Evolutionary conservation across 345 rosid genomes (phyloP).

Genomic region (Eucalyptus virginea): DNA sequence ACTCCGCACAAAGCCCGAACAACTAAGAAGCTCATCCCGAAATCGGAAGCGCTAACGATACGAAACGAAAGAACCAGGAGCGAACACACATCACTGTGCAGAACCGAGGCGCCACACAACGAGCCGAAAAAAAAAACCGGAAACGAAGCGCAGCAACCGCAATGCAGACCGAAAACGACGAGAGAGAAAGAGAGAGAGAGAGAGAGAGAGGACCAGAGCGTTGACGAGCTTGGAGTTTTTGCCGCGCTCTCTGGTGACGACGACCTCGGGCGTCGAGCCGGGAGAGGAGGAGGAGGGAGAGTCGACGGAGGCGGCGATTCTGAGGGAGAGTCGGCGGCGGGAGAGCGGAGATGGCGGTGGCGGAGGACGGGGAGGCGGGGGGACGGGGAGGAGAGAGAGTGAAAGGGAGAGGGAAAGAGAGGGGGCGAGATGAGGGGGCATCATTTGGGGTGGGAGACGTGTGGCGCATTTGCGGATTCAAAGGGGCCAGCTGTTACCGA

Average conservation of each 20-base stretch:
- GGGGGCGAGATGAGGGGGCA: slow-evolving; percentile 7
- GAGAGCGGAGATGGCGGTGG: not conserved
- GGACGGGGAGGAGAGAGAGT: not conserved
- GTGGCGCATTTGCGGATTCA: not conserved
- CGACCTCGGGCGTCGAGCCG: slow-evolving; percentile 41
- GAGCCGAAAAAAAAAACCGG: not conserved
- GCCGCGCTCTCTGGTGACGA: slow-evolving; percentile 93
- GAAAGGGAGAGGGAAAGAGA: not conserved
- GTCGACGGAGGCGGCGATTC: slow-evolving; percentile 1
- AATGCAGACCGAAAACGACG: not conserved
- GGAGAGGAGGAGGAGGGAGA: not conserved
- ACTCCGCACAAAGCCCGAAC: not conserved
- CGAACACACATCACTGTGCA: not conserved
- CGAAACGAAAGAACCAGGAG: not conserved
- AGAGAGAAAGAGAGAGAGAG: not conserved
- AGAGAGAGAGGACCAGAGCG: slow-evolving; percentile 42
- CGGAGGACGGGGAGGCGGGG: not conserved
- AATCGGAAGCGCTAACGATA: not conserved
- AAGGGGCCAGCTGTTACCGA: slow-evolving; percentile 10
- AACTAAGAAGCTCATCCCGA: not conserved
- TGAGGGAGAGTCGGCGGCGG: not conserved
- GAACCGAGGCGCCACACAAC: not conserved
- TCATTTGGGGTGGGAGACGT: slow-evolving; percentile 15
- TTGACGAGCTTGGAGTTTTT: slow-evolving; percentile 71
- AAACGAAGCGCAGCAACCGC: not conserved